phyloP scores from a whole-genome alignment of 2,329 filamentous ascomycete genomes.

The Colletotrichum sansevieriae region DNA sequence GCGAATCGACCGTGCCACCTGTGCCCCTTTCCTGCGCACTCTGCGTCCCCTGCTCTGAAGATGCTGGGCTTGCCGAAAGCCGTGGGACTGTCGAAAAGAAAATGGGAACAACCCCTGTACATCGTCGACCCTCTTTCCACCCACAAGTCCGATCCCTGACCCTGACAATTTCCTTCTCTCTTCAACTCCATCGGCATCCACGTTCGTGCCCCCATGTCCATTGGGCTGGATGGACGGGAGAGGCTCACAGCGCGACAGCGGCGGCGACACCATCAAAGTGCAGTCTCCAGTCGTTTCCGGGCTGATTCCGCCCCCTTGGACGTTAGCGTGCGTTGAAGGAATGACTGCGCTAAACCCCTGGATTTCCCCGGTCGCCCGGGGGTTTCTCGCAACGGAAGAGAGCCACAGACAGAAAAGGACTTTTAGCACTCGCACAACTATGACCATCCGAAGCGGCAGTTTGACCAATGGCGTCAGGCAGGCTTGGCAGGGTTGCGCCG shows the following conservation, averaged over 20 bases:
- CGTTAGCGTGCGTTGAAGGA: constrained; percentile 23
- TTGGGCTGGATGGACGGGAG: constrained; percentile 26
- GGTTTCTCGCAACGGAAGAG: constrained; percentile 3
- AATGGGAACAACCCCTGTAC: constrained; percentile 39
- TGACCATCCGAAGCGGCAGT: constrained; percentile 13
- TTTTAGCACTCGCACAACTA: constrained; percentile 10
- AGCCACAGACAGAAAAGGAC: background rate
- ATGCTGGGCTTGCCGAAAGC: constrained; percentile 36
- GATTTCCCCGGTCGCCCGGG: constrained; percentile 22
- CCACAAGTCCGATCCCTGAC: constrained; percentile 33
- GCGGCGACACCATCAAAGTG: constrained; percentile 37
- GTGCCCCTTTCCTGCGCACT: constrained; percentile 27
- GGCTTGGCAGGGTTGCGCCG: constrained; percentile 34
- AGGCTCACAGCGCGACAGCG: constrained; percentile 35
- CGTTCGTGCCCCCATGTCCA: background rate
- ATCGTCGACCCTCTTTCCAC: constrained; percentile 45
- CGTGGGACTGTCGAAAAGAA: constrained; percentile 16
- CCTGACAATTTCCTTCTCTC: constrained; percentile 29
- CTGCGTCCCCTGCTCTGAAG: constrained; percentile 10
- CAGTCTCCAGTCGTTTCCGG: constrained; percentile 20
- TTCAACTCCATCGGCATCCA: constrained; percentile 1
- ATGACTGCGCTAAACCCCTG: constrained; percentile 22
- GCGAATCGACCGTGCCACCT: background rate
- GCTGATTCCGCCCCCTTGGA: constrained; percentile 10
- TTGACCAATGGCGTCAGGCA: constrained; percentile 31